Conservation (phyloP, 148 eudicot genomes). For the Cornus florida region DNA sequence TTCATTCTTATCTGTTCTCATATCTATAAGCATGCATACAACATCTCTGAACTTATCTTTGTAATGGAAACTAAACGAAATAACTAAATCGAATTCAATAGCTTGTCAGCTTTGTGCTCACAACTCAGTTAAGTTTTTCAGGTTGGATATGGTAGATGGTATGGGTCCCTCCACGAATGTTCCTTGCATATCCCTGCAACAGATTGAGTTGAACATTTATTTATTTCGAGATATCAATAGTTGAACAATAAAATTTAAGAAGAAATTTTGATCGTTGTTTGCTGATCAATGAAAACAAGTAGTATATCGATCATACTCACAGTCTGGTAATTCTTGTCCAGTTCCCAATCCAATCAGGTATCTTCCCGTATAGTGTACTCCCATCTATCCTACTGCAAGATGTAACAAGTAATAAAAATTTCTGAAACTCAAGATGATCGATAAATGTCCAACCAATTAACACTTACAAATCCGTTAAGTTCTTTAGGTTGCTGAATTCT, state of each 20-base stretch:
- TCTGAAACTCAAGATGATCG: background rate
- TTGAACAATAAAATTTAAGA: background rate
- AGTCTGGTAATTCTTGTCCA: conserved; percentile 46
- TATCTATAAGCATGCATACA: background rate
- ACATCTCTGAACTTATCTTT: conserved; percentile 4
- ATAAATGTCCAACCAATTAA: background rate
- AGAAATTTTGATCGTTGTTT: background rate
- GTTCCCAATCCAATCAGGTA: conserved; percentile 72
- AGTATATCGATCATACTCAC: conserved; percentile 66
- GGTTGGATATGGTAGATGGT: conserved; percentile 50
- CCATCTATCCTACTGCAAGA: conserved; percentile 81
- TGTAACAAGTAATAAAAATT: conserved; percentile 7
- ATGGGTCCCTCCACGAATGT: conserved; percentile 80
- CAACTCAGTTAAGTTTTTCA: conserved; percentile 49
- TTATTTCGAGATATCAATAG: background rate
- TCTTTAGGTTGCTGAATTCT: conserved; percentile 52
- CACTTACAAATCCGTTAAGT: conserved; percentile 69
- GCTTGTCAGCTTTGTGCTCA: conserved; percentile 34
- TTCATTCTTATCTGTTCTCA: too few species aligned
- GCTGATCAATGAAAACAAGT: conserved; percentile 12
- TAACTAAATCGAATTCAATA: background rate
- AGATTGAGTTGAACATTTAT: background rate
- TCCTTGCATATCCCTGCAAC: conserved; percentile 74
- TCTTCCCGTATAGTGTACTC: conserved; percentile 56
- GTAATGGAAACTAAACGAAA: background rate